Conservation (phyloP, 2,329 filamentous ascomycete species). For the Raffaelea deltoideospora region DNA sequence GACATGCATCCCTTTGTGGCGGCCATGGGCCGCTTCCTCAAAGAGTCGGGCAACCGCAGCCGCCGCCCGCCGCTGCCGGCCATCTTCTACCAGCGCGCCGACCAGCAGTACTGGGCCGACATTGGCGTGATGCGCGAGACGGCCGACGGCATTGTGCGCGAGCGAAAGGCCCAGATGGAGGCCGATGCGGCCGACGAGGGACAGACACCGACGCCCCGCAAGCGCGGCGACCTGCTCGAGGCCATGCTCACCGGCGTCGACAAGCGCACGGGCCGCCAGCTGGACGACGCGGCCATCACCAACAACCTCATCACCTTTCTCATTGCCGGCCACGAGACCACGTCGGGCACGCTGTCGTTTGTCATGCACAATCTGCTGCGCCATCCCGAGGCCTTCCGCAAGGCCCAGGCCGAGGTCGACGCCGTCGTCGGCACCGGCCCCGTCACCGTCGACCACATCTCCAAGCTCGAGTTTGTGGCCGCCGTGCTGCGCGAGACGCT, state of each 20-base stretch:
- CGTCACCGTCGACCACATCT: constrained; percentile 45
- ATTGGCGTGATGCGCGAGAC: constrained; percentile 39
- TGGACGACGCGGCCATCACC: constrained; percentile 47
- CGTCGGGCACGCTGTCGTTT: constrained; percentile 51
- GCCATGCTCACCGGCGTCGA: constrained; percentile 57
- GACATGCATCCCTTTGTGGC: constrained; percentile 54
- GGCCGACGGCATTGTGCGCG: constrained; percentile 42
- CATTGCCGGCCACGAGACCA: constrained; percentile 58
- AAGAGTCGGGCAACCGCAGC: background rate
- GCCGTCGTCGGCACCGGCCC: constrained; percentile 41
- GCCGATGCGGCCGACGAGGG: constrained; percentile 22
- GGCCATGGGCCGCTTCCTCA: constrained; percentile 33
- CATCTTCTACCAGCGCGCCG: constrained; percentile 31
- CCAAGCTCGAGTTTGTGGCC: constrained; percentile 49
- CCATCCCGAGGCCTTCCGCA: constrained; percentile 41
- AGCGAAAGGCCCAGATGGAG: background rate
- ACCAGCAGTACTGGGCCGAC: constrained; percentile 36
- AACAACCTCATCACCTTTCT: constrained; percentile 62
- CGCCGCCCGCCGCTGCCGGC: constrained; percentile 28
- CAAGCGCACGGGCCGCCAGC: constrained; percentile 48
- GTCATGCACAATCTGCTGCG: constrained; percentile 50
- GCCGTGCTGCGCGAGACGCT: constrained; percentile 53
- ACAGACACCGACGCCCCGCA: constrained; percentile 22
- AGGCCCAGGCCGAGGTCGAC: constrained; percentile 55
- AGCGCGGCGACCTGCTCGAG: constrained; percentile 53